A percentile compares a stretch with the other conserved stretches of the same genome.
Conservation (phyloP, 306 rosid genomes). For the Heteromeles arbutifolia region DNA sequence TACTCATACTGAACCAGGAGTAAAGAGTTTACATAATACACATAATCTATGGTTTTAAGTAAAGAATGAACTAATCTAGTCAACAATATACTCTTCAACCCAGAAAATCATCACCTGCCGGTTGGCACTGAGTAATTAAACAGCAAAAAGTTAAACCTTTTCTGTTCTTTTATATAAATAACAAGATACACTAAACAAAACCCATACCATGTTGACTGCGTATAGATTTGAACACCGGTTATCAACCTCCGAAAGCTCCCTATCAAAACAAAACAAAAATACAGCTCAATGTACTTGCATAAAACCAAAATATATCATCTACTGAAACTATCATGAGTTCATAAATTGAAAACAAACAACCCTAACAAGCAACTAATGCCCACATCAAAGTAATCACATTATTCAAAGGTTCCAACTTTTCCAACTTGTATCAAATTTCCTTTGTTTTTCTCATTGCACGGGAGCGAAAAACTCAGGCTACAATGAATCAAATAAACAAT, state of each 20-base stretch:
- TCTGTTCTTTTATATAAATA: background rate
- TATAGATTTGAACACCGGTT: background rate
- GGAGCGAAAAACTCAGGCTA: background rate
- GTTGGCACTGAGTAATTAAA: background rate
- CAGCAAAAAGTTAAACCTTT: background rate
- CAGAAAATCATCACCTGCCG: background rate
- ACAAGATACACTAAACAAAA: background rate
- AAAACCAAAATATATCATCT: background rate
- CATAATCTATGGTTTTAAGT: background rate
- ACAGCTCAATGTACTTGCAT: background rate
- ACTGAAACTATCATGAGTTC: background rate
- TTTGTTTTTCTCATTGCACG: background rate
- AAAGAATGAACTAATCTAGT: background rate
- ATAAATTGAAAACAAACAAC: background rate
- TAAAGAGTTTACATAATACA: background rate
- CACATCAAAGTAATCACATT: background rate
- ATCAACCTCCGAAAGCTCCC: constrained; percentile 4
- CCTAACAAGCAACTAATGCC: background rate
- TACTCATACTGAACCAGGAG: background rate
- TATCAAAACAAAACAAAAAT: background rate
- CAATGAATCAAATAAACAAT: background rate
- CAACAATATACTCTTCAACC: background rate
- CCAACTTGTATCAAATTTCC: background rate
- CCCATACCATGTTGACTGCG: constrained; percentile 9
- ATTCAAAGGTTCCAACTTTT: background rate